Base-by-base conservation (phyloP, 2,329 filamentous ascomycete species). In the Gyromitra esculenta region DNA sequence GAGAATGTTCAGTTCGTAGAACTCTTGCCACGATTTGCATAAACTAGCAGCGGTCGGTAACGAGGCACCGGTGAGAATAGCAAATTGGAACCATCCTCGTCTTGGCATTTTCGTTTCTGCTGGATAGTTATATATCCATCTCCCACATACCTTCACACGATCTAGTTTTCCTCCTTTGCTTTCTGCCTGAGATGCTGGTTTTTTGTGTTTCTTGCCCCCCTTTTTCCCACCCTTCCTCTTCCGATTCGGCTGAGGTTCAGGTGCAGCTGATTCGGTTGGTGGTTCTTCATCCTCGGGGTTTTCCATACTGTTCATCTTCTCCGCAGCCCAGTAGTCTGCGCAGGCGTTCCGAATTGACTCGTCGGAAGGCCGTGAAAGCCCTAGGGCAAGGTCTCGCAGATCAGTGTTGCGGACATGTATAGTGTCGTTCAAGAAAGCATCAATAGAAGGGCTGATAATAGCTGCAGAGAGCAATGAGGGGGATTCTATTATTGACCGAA, bases 11-110 rank as follows among this genome's bases (percentile, higher is more conserved):
- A 77, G 41, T 18, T 77, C 74, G n/a, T 74, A 63, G 45, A 68
- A 68, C 39, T 77, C 74, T 11, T 77, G 69, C 74, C 74, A 77
- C 3, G 74, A 77, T 50, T 77, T 77, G 45, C 74, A 77, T 1
- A 76, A 37, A 13, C 35, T 50, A 5, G 65, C 65, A 43, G 72
- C 62, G 18, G 43, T 70, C n/a, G 37, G 48, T 9, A 63, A 45
- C 7, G 62, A 71, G 31, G 57, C 60, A 18, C 59, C 59, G 37
- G 74, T 64, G 13, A 77, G 48, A 15, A 77, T 56, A 5, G 60
- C 74, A 45, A 77, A 74, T 37, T 73, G 74, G 57, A 73, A 77
- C 74, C 74, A 77, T 5, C 74, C 74, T 39, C 70, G 45, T 13
- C 74, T 60, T 18, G 74, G 69, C 41, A 77, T 65, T 45, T 50